Percentiles rank a stretch among this genome's conserved stretches.
These are phyloP conservation scores for Chloranthus sessilifolius DNA, from an alignment of 164 flowering plant genomes.

Conservation along the genomic window DNA sequence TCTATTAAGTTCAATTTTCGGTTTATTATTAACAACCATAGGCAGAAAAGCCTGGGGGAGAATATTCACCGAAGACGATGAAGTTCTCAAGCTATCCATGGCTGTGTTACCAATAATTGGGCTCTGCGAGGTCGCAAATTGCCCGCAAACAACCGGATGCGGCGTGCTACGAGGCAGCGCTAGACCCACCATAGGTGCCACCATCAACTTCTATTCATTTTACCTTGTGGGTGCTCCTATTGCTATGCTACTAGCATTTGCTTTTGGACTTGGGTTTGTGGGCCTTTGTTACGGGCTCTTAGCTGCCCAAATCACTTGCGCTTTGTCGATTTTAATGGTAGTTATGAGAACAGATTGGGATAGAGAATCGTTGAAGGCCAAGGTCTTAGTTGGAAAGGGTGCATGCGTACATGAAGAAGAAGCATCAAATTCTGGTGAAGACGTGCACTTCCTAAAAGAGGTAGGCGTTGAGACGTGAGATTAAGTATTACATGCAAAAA, in stretches of 20 bases:
- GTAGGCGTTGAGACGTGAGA: constrained; percentile 14
- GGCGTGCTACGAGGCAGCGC: constrained; percentile 88
- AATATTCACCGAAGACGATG: constrained; percentile 62
- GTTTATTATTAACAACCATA: constrained; percentile 51
- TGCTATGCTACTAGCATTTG: constrained; percentile 53
- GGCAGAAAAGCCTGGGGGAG: constrained; percentile 64
- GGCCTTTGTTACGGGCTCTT: constrained; percentile 92
- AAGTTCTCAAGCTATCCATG: constrained; percentile 50
- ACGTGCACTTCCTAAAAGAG: constrained; percentile 20
- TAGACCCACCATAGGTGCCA: constrained; percentile 62
- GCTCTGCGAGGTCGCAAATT: constrained; percentile 81
- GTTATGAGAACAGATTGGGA: constrained; percentile 77
- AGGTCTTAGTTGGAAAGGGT: constrained; percentile 39
- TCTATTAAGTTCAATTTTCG: constrained; percentile 33
- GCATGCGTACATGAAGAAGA: constrained; percentile 19
- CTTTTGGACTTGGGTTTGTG: constrained; percentile 44
- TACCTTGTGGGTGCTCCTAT: constrained; percentile 86
- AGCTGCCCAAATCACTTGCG: constrained; percentile 78
- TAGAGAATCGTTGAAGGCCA: constrained; percentile 55
- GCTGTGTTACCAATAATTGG: constrained; percentile 74
- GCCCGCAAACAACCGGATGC: constrained; percentile 91
- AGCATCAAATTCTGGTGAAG: constrained; percentile 29
- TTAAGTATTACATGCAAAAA: too few species aligned
- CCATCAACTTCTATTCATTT: constrained; percentile 74
- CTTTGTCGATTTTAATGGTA: constrained; percentile 47